phyloP scores from a whole-genome alignment of 2,329 filamentous ascomycete genomes.

The Coleophoma crateriformis region DNA sequence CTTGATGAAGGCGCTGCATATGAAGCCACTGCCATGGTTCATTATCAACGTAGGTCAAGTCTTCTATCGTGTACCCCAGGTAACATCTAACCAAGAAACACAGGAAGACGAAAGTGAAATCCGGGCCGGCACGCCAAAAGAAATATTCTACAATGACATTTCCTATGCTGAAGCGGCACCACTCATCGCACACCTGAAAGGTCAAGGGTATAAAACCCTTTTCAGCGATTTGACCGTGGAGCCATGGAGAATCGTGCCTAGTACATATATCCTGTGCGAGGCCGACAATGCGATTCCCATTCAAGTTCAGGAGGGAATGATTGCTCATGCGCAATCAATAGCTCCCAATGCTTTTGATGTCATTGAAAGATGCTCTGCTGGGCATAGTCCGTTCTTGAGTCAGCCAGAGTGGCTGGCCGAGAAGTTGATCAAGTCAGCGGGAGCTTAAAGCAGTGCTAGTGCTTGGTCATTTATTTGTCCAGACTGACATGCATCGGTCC shows the following conservation, averaged over 20 bases:
- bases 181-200: constrained; percentile 15
- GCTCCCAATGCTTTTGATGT: constrained; percentile 12
- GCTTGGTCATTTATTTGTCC: no score
- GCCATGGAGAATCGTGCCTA: constrained; percentile 32
- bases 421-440: constrained; percentile 10
- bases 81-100: no score
- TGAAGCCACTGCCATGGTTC: constrained; percentile 11
- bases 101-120: constrained; percentile 7
- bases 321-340: constrained; percentile 10
- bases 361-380: constrained; percentile 10
- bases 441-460: neutral
- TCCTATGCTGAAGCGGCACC: constrained; percentile 13
- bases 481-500: no score
- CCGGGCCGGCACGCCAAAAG: constrained; percentile 8
- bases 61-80: neutral
- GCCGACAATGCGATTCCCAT: constrained; percentile 31
- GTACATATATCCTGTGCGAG: constrained; percentile 34
- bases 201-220: constrained; percentile 23
- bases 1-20: constrained; percentile 8
- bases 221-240: constrained; percentile 22
- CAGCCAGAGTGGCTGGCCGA: constrained; percentile 12
- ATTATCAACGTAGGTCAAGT: constrained; percentile 5
- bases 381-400: constrained; percentile 19
- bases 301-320: constrained; percentile 30
- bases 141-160: constrained; percentile 31